Percentiles rank a stretch among this genome's conserved stretches.
phyloP scores from a whole-genome alignment of 2,329 filamentous ascomycete genomes.

The Colletotrichum nymphaeae region DNA sequence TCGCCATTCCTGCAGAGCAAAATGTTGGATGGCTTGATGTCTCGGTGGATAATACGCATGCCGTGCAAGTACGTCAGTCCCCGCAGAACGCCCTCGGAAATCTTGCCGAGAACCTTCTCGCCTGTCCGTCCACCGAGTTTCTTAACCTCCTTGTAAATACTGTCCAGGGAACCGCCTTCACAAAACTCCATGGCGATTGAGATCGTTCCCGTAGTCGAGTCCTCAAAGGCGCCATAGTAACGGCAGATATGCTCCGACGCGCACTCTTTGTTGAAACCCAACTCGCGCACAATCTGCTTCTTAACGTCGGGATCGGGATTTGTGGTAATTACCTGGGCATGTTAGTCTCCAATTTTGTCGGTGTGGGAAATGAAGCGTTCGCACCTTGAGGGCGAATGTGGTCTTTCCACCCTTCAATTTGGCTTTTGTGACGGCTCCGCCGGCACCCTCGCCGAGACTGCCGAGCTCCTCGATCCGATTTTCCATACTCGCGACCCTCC shows the following conservation, averaged over 20 bases:
- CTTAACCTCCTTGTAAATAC: constrained; percentile 97
- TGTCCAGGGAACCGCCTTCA: constrained; percentile 94
- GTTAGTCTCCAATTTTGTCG: constrained; percentile 1
- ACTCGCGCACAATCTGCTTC: constrained; percentile 96
- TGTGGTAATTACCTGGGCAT: constrained; percentile 88
- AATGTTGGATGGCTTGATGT: constrained; percentile 99
- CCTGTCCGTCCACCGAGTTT: constrained; percentile 93
- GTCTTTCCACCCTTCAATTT: constrained; percentile 92
- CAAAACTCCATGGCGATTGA: constrained; percentile 99
- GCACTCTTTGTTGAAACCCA: constrained; percentile 98
- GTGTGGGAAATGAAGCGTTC: constrained; percentile 34
- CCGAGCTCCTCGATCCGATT: constrained; percentile 90
- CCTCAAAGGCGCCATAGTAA: constrained; percentile 97
- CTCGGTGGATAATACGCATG: constrained; percentile 97
- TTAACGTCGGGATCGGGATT: constrained; percentile 98
- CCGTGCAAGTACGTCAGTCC: constrained; percentile 95
- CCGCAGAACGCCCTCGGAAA: constrained; percentile 93
- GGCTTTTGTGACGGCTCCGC: constrained; percentile 93
- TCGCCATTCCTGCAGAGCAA: constrained; percentile 91
- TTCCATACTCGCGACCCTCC: constrained; percentile 91
- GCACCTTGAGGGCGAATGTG: constrained; percentile 94
- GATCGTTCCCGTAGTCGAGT: constrained; percentile 95
- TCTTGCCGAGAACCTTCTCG: constrained; percentile 96
- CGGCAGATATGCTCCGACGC: constrained; percentile 95
- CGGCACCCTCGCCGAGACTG: constrained; percentile 92